These are phyloP conservation scores for Pyricularia sp. DNA, from an alignment of 2,329 filamentous ascomycete genomes.

Conservation along the genomic window DNA sequence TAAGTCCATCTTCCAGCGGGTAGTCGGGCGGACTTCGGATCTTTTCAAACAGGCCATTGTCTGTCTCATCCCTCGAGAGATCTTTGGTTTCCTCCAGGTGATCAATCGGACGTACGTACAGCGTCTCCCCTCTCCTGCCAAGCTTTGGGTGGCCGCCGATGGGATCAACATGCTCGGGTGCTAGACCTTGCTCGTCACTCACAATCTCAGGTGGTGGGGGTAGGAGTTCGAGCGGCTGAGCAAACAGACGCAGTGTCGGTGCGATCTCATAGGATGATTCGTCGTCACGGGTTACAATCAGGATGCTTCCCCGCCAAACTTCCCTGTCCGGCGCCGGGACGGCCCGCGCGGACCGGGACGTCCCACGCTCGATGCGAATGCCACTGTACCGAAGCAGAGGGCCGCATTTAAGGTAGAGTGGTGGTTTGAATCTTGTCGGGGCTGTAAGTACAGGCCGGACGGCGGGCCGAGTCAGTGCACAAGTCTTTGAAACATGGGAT, in stretches of 20 bases:
- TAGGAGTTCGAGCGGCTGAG: conserved; percentile 74
- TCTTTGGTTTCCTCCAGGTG: conserved; percentile 71
- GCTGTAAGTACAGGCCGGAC: conserved; percentile 20
- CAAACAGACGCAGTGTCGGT: conserved; percentile 75
- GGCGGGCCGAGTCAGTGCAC: background rate
- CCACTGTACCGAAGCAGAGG: conserved; percentile 86
- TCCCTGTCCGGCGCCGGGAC: conserved; percentile 47
- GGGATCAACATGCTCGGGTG: conserved; percentile 80
- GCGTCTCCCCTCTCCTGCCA: conserved; percentile 71
- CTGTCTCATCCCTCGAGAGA: conserved; percentile 68
- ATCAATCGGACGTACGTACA: conserved; percentile 86
- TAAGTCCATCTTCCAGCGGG: conserved; percentile 26
- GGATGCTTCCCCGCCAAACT: conserved; percentile 85
- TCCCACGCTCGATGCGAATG: conserved; percentile 53
- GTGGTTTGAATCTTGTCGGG: conserved; percentile 70
- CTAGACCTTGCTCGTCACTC: conserved; percentile 42
- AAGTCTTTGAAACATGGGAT: background rate
- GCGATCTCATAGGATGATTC: conserved; percentile 73
- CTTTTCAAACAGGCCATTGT: conserved; percentile 73
- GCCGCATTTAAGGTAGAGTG: conserved; percentile 79
- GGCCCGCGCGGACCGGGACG: conserved; percentile 25
- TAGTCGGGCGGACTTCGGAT: conserved; percentile 44
- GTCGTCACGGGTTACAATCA: conserved; percentile 88
- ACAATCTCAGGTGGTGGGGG: conserved; percentile 68
- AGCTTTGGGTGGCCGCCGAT: conserved; percentile 81